Base-by-base conservation (phyloP, 176 grass and related monocot genomes). In the Rhynchospora tenuis region DNA sequence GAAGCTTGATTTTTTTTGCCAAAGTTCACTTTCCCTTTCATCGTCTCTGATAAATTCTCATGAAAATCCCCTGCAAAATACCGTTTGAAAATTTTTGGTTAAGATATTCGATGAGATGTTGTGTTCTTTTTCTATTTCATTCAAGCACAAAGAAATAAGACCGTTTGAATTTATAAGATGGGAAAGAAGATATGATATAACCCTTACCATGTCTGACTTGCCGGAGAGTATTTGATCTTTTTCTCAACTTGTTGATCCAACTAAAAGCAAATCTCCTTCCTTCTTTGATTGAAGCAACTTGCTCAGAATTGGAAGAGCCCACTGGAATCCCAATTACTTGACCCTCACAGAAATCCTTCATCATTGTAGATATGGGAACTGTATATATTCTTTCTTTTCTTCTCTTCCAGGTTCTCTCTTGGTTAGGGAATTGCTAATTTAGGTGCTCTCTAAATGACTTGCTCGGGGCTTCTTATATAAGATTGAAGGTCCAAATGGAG, bases 1-100 rank as follows among this genome's bases (percentile, higher is more conserved):
- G 90, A 85, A 64, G 88, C 90, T 86, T 91, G 90, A 71, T 92
- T 92, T 72, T 85, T 88, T 55, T 89, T 89, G 33, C 92, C 88
- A 42, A 97, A 51, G 86, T 84, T 97, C 46, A 93, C 86, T 87
- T 93, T 97, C 31, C 91, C 89, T 83, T 93, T 97, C 64, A 90
- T 86, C 0, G 91, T 93, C 81, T 97, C 90, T 11, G 90, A 91
- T 5, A 96, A 86, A 80, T 89, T 93, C 12, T 86, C 84, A 0
- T 91, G 90, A 83, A 93, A 4, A 9, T 82, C 61, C 57, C 92
- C 93, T 94, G 85, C n/a, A n/a, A 63, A 63, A 10, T 63, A 63
- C 22, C 8, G n/a, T n/a, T n/a, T n/a, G 12, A 26, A 63, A 63
- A 63, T n/a, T n/a, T n/a, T n/a, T n/a, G n/a, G n/a, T n/a, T 26